Conservation (phyloP, 345 rosid species). For the Gossypium thurberi region DNA sequence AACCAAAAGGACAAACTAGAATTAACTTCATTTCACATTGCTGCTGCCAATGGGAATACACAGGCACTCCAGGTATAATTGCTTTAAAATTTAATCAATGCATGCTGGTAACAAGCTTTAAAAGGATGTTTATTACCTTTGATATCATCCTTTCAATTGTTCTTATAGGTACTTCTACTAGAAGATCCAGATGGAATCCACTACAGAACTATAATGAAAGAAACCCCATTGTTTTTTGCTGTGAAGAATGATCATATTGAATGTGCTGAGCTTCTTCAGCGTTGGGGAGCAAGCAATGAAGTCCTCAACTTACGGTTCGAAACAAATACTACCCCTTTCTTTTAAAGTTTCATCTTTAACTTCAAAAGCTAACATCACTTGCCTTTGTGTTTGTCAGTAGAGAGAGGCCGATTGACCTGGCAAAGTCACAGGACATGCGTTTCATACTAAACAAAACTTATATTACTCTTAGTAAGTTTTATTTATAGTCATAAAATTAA, state of each 20-base stretch:
- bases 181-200: conserved; percentile 47
- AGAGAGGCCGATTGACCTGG: conserved; percentile 74
- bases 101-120: neutral
- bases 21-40: conserved; percentile 57
- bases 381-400: conserved; percentile 31
- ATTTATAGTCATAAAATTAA: neutral
- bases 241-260: conserved; percentile 62
- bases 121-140: conserved; percentile 5
- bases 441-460: conserved; percentile 54
- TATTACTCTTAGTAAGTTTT: conserved; percentile 57
- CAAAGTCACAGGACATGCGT: conserved; percentile 82
- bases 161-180: conserved; percentile 40
- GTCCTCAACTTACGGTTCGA: conserved; percentile 73
- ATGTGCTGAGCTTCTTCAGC: conserved; percentile 69
- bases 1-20: conserved; percentile 65
- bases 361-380: conserved; percentile 16
- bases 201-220: conserved; percentile 51
- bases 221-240: conserved; percentile 79
- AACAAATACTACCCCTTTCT: conserved; percentile 11
- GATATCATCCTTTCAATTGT: conserved; percentile 18
- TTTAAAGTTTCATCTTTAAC: neutral
- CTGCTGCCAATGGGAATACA: conserved; percentile 73
- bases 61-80: conserved; percentile 55
- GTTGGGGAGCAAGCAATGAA: conserved; percentile 59
- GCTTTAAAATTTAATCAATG: neutral